A percentile compares a stretch with the other conserved stretches of the same genome.
phyloP scores from a whole-genome alignment of 1,139 yeast species.

The Lodderomyces parapsilosis region DNA sequence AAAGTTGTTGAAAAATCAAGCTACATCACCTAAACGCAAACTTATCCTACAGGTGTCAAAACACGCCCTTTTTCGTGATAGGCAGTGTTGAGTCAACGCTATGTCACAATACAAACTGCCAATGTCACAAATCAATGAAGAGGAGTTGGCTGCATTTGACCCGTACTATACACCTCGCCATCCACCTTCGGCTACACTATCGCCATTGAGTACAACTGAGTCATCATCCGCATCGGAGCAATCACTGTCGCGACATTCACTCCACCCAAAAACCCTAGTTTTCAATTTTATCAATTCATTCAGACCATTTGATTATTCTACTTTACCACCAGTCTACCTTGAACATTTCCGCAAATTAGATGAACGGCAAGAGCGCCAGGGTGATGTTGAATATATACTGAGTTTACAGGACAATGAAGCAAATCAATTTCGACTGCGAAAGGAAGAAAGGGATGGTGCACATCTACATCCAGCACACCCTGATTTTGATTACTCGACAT shows the following conservation, averaged over 20 bases:
- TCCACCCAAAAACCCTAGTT: constrained; percentile 9
- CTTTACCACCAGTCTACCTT: constrained; percentile 17
- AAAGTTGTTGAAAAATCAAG: too few relatives aligned
- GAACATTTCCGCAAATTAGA: constrained; percentile 4
- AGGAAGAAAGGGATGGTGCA: background rate
- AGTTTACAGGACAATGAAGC: background rate
- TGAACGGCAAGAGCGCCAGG: background rate
- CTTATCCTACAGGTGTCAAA: too few relatives aligned
- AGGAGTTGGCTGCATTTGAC: background rate
- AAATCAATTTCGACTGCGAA: background rate
- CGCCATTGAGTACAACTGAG: background rate
- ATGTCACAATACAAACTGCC: background rate
- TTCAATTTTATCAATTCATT: constrained; percentile 37
- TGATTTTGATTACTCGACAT: constrained; percentile 28
- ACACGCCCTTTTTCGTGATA: too few relatives aligned
- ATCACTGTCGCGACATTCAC: background rate
- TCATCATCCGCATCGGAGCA: background rate
- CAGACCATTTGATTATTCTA: constrained; percentile 24
- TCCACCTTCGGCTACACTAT: background rate
- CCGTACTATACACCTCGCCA: too few relatives aligned
- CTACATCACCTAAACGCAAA: background rate
- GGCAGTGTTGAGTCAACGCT: background rate
- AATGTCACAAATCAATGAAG: constrained; percentile 1
- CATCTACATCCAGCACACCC: constrained; percentile 21
- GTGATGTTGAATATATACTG: background rate